Conservation (phyloP, 495 filamentous ascomycete genomes). For the Penicillium odoratum region DNA sequence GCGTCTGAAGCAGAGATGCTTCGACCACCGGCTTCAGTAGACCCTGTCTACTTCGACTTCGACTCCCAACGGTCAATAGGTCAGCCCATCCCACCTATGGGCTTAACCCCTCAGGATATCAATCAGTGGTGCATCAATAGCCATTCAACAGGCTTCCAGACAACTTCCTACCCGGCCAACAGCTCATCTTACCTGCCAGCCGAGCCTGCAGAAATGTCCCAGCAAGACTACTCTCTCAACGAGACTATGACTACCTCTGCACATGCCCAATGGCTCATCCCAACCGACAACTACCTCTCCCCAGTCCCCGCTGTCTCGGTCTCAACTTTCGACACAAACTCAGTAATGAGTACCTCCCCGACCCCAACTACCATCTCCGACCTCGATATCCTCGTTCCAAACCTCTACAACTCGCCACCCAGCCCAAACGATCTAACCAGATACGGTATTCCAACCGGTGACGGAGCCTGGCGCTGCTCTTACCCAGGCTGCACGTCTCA, state of each 20-base stretch:
- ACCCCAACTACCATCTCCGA: constrained; percentile 21
- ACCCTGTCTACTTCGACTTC: constrained; percentile 15
- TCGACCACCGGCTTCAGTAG: constrained; percentile 10
- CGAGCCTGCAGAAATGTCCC: constrained; percentile 6
- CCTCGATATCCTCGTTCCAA: constrained; percentile 14
- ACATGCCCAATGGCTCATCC: constrained; percentile 19
- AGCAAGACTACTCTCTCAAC: constrained; percentile 14
- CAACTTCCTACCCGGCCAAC: constrained; percentile 8
- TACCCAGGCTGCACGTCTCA: constrained; percentile 58
- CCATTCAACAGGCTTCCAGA: constrained; percentile 14
- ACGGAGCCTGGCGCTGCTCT: constrained; percentile 54
- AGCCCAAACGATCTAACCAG: constrained; percentile 29
- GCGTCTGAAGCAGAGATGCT: constrained; percentile 21
- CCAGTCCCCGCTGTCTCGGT: constrained; percentile 13
- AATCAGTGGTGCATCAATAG: constrained; percentile 28
- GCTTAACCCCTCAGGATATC: constrained; percentile 25
- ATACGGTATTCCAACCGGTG: constrained; percentile 33
- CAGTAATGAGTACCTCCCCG: constrained; percentile 20
- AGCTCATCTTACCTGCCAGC: constrained; percentile 14
- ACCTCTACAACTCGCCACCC: constrained; percentile 10
- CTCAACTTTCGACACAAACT: constrained; percentile 9
- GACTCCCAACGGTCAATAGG: constrained; percentile 3
- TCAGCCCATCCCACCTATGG: not conserved
- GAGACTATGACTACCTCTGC: constrained; percentile 11
- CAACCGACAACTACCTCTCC: constrained; percentile 19